Evolutionary conservation across 192 early-diverging fungal species (phyloP).

Genomic region (Podila horticola): DNA sequence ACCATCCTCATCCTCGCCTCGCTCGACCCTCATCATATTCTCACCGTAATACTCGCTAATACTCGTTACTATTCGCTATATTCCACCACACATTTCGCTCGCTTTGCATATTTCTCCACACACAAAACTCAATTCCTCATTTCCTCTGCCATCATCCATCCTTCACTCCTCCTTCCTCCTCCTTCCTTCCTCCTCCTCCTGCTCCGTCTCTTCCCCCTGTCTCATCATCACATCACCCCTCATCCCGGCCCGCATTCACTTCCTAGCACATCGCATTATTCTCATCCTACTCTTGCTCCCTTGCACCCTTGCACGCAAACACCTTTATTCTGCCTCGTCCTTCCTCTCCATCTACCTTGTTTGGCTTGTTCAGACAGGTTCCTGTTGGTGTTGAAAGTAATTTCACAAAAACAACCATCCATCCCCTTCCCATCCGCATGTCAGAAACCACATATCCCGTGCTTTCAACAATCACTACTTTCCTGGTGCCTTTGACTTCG

Average conservation of each 20-base stretch:
- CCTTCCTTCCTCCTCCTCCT: too few relatives aligned
- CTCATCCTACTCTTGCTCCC: background rate
- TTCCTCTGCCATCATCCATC: background rate
- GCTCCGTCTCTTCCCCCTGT: background rate
- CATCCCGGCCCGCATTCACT: background rate
- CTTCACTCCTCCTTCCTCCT: background rate
- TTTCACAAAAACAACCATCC: background rate
- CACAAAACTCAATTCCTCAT: too few relatives aligned
- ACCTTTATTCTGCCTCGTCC: background rate
- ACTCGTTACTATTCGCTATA: too few relatives aligned
- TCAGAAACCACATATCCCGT: background rate
- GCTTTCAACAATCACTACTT: background rate
- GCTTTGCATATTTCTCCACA: too few relatives aligned
- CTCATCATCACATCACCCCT: background rate
- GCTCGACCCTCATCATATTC: background rate
- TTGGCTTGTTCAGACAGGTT: slow-evolving; percentile 1
- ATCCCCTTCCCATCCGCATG: background rate
- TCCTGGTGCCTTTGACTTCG: too few relatives aligned
- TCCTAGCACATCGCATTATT: background rate
- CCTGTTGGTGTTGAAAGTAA: background rate
- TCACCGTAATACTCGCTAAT: too few relatives aligned
- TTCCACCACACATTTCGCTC: too few relatives aligned
- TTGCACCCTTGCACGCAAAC: background rate
- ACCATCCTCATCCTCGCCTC: background rate
- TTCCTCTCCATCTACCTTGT: slow-evolving; percentile 1